Base-by-base conservation (phyloP, 2,329 filamentous ascomycete genomes). In the Fusarium verrucosum region DNA sequence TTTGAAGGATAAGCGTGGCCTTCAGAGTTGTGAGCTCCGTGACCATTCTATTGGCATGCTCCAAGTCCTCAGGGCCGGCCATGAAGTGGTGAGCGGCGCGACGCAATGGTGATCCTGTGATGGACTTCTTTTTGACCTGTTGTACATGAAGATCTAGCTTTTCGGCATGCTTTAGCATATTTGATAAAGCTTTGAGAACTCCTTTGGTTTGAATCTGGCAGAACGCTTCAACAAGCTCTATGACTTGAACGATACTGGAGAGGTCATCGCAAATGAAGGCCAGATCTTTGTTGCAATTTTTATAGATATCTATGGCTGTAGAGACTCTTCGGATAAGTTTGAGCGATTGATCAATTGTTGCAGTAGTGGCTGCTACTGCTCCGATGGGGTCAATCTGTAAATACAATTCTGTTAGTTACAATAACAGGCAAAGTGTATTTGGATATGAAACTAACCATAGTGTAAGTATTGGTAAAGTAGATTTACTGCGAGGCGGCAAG, bases 261-360 rank as follows among this genome's bases (percentile, higher is more conserved):
- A 50, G 37, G 30, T 55, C 45, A 2, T 30, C 19, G 30, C 4
- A 32, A 6, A 55, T 9, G 7, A 13, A 28, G 17, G 42, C 44
- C 11, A 55, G 30, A 2, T 25, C 26, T n/a, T 14, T n/a, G 11
- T 41, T 36, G 19, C 30, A 23, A 41, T 36, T 28, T 16, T 55
- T 55, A 50, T 50, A n/a, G 13, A 25, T 25, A 2, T 55, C 30
- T 9, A 55, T 55, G 22, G 51, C 30, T 3, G 37, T 37, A 7
- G 37, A 30, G 11, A 50, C 51, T 36, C 45, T 30, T 4, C 37
- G 37, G 19, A 55, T 55, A 3, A 55, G 19, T 13, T 25, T 30
- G 23, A 55, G 33, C 4, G 51, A 55, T 17, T 55, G 44, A 25
- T 41, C 36, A 10, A 55, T 55, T 10, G 30, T 42, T 17, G 51